Percentiles rank a stretch among this genome's conserved stretches.
These are phyloP conservation scores for Microbotryomycetes sp. DNA, from an alignment of 1,284 basidiomycete genomes.

Conservation along the genomic window DNA sequence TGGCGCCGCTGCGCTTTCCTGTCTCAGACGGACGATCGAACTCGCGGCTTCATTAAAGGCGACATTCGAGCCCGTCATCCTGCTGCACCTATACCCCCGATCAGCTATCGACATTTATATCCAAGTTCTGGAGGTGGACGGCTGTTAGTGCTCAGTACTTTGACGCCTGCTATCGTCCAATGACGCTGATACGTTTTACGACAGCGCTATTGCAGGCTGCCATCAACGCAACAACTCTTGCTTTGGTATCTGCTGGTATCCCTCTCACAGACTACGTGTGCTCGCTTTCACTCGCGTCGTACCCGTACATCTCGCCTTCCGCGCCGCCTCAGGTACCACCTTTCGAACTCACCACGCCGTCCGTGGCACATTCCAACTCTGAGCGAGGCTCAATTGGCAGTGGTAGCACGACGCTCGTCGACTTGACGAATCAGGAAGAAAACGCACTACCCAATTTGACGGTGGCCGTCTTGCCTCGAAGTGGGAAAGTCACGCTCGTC, in stretches of 20 bases:
- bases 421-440: conserved; percentile 82
- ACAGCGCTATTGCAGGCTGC: conserved; percentile 78
- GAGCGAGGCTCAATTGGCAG: conserved; percentile 1
- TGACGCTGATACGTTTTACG: not conserved
- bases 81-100: conserved; percentile 82
- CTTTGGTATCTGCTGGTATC: conserved; percentile 82
- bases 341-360: conserved; percentile 17
- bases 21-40: conserved; percentile 72
- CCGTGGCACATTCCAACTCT: conserved; percentile 10
- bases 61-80: conserved; percentile 91
- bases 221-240: conserved; percentile 90
- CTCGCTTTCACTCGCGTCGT: conserved; percentile 64
- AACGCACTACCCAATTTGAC: conserved; percentile 79
- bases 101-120: conserved; percentile 90
- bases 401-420: conserved; percentile 59
- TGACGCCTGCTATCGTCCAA: not conserved
- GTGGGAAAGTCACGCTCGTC: conserved; percentile 73
- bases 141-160: conserved; percentile 45
- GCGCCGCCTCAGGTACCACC: conserved; percentile 26
- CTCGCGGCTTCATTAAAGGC: conserved; percentile 78
- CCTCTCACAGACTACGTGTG: conserved; percentile 85
- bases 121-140: conserved; percentile 88
- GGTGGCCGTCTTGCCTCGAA: conserved; percentile 75
- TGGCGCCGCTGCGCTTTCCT: conserved; percentile 4
- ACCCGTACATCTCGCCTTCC: conserved; percentile 45